Evolutionary conservation across 225 moss, liverwort and hornwort genomes (phyloP), one percentile per base, ranked within the genome.

Genomic region (Pseudisothecium myosuroides): DNA sequence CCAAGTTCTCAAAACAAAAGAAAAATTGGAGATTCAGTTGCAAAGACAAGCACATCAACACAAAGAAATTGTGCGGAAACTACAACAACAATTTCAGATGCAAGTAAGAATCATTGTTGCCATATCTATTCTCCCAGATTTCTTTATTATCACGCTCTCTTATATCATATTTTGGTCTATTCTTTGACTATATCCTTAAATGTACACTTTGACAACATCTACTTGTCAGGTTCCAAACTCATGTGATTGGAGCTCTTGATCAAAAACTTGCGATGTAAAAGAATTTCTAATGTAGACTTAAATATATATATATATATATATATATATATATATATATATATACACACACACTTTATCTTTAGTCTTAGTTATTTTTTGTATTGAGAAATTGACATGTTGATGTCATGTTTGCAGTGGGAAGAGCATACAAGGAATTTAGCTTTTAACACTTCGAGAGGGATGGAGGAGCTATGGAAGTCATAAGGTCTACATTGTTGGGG

Each of bases 21-120:
- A 86, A 32, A 75, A 5, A 29, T 66, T 89, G 23, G 90, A 94
- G n/a, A 81, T 54, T 45, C 61, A 90, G 6, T 39, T 92, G 14
- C 90, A 87, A 47, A 85, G 43, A 63, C 80, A 92, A 90, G 85
- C 58, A 20, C 87, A 92, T 79, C 64, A 88, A 4, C 87, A 92
- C 49, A 87, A 92, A 87, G 82, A 91, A 73, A 43, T 20, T 22
- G 52, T 94, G 3, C 87, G 89, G 0, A 91, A 90, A 83, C 24
- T 94, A 47, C 85, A 92, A 34, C 88, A 89, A 26, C 85, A 88
- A 39, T 90, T 92, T 61, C 50, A 8, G 2, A 81, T 74, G 72
- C 90, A 92, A 86, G 92, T 92, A 89, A 82, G 81, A 71, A 64
- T 26, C 12, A 58, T 17, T 34, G 3, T 56, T 58, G 11, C 7